Percentiles rank a stretch among this genome's conserved stretches.
phyloP scores from a whole-genome alignment of 2,329 filamentous ascomycete genomes.

The Orbilia brochopaga region DNA sequence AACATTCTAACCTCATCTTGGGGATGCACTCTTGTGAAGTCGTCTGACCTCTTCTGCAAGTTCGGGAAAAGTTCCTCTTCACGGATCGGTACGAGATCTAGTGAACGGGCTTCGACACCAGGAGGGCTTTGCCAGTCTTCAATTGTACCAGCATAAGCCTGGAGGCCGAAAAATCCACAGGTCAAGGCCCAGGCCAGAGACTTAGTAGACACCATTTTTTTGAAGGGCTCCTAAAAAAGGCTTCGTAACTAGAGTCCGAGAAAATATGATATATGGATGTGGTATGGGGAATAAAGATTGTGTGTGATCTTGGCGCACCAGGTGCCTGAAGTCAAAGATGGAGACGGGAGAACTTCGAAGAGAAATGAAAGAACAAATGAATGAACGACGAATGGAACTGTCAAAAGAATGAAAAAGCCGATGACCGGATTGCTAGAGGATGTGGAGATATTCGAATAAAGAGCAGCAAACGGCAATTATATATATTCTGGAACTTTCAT shows the following conservation, averaged over 20 bases:
- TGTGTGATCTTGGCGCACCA: too few relatives aligned
- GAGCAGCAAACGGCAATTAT: too few relatives aligned
- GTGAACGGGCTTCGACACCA: background rate
- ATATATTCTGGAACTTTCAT: too few relatives aligned
- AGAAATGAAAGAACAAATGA: too few relatives aligned
- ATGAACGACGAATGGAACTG: too few relatives aligned
- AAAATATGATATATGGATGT: background rate
- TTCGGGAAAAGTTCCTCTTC: slow-evolving; percentile 3
- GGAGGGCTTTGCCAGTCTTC: background rate
- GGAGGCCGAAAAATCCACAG: background rate
- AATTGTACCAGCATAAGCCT: background rate
- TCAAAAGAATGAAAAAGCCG: too few relatives aligned
- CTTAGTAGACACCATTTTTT: background rate
- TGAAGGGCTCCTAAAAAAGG: background rate
- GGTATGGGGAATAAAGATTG: too few relatives aligned
- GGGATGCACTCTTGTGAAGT: background rate
- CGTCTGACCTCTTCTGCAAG: background rate
- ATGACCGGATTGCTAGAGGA: too few relatives aligned
- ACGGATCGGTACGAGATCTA: background rate
- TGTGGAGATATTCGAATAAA: too few relatives aligned
- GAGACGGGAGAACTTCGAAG: too few relatives aligned
- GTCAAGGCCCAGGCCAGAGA: background rate
- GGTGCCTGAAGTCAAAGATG: too few relatives aligned
- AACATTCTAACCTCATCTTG: slow-evolving; percentile 1
- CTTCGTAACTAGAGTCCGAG: background rate